A percentile compares a stretch with the other conserved stretches of the same genome.
These are phyloP conservation scores for Beverwykella pulmonaria DNA, from an alignment of 495 filamentous ascomycete species.

Conservation along the genomic window DNA sequence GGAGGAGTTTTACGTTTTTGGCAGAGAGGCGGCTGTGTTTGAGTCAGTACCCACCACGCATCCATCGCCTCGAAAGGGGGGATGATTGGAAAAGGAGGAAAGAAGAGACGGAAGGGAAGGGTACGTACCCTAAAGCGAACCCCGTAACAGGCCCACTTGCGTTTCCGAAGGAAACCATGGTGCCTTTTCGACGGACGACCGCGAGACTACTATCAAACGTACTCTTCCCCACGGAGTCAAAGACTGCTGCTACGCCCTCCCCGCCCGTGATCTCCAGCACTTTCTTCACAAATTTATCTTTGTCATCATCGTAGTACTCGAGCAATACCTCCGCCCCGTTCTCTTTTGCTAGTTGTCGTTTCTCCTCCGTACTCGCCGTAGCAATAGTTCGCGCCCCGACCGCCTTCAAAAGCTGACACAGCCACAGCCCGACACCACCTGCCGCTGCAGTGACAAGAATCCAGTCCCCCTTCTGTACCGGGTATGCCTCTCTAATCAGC, in stretches of 20 bases:
- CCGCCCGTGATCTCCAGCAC: conserved; percentile 46
- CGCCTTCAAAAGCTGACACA: conserved; percentile 72
- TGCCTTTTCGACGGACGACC: conserved; percentile 77
- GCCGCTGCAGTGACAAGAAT: conserved; percentile 89
- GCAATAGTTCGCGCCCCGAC: conserved; percentile 83
- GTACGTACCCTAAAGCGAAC: conserved; percentile 64
- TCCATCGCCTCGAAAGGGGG: too few relatives aligned
- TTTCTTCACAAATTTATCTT: conserved; percentile 37
- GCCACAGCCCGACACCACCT: conserved; percentile 79
- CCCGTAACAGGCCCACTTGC: conserved; percentile 81
- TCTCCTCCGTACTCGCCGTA: conserved; percentile 74
- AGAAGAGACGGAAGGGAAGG: not conserved
- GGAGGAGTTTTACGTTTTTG: conserved; percentile 80
- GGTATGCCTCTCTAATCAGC: conserved; percentile 74
- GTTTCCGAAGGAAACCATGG: conserved; percentile 85
- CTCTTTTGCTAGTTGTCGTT: conserved; percentile 78
- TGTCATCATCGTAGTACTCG: conserved; percentile 66
- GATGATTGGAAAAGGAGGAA: not conserved
- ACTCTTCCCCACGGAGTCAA: conserved; percentile 84
- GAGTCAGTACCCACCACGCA: too few relatives aligned
- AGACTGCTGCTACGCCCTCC: conserved; percentile 75
- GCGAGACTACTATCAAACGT: conserved; percentile 87
- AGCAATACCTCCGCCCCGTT: conserved; percentile 74
- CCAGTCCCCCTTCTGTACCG: conserved; percentile 77
- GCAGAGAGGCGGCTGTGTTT: conserved; percentile 60